A percentile compares a stretch with the other conserved stretches of the same genome.
phyloP scores from a whole-genome alignment of 192 early-diverging fungal species.

The Backusella tarrabulga region DNA sequence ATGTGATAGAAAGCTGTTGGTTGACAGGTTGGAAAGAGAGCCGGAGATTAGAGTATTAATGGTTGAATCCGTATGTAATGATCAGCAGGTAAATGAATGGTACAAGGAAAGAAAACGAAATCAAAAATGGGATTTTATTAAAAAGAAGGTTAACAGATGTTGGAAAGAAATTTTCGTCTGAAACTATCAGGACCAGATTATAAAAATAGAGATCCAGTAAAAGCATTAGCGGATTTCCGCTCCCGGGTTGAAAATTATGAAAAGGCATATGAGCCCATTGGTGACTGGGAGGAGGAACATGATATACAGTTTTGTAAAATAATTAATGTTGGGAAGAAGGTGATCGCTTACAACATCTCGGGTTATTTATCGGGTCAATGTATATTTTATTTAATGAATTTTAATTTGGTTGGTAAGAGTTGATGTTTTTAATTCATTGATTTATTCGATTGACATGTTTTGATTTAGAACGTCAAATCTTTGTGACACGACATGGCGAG shows the following conservation, averaged over 20 bases:
- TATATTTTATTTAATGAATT: conserved; percentile 99
- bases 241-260: conserved; percentile 91
- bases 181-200: conserved; percentile 97
- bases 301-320: conserved; percentile 92
- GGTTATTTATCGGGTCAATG: conserved; percentile 93
- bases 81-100: conserved; percentile 41
- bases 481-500: conserved; percentile 94
- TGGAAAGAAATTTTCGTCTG: conserved; percentile 83
- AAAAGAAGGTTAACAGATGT: conserved; percentile 40
- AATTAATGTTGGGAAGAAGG: conserved; percentile 95
- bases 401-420: conserved; percentile 73
- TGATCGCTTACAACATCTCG: conserved; percentile 91
- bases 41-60: conserved; percentile 69
- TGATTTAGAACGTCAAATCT: conserved; percentile 69
- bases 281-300: conserved; percentile 77
- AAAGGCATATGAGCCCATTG: conserved; percentile 84
- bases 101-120: conserved; percentile 22
- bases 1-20: conserved; percentile 47
- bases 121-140: conserved; percentile 23
- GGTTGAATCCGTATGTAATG: conserved; percentile 87
- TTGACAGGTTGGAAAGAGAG: conserved; percentile 59
- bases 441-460: background rate
- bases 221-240: conserved; percentile 84
- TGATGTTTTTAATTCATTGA: background rate
- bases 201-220: conserved; percentile 73